Conservation (phyloP, 495 filamentous ascomycete genomes). For the Aspergillus wentii region DNA sequence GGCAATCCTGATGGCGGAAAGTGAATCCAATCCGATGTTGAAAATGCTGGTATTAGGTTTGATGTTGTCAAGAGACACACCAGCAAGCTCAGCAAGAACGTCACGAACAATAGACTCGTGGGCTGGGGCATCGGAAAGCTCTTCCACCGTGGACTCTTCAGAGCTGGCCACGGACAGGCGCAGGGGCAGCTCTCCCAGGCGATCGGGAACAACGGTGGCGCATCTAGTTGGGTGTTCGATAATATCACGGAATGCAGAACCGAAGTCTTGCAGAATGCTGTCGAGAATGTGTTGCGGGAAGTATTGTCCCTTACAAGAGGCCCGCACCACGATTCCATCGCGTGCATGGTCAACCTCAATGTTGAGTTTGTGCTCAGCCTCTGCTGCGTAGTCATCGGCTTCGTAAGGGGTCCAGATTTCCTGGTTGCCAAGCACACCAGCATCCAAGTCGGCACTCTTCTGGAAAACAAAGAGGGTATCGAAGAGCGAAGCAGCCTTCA, state of each 20-base stretch:
- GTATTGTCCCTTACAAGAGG: conserved; percentile 14
- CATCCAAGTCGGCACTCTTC: conserved; percentile 27
- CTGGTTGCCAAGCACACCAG: conserved; percentile 13
- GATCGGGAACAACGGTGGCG: conserved; percentile 14
- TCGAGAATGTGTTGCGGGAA: conserved; percentile 33
- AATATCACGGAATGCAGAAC: conserved; percentile 35
- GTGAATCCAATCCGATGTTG: conserved; percentile 83
- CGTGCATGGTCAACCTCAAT: conserved; percentile 17
- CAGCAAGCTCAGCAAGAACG: conserved; percentile 60
- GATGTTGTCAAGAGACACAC: conserved; percentile 56
- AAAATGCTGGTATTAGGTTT: conserved; percentile 65
- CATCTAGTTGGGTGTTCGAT: conserved; percentile 23
- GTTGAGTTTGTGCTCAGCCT: conserved; percentile 50
- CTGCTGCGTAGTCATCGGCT: conserved; percentile 61
- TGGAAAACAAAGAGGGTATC: conserved; percentile 87
- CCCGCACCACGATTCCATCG: conserved; percentile 32
- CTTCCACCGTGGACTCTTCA: not conserved
- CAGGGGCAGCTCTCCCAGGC: conserved; percentile 19
- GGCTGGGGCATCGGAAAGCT: conserved; percentile 1
- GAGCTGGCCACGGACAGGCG: not conserved
- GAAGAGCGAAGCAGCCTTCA: conserved; percentile 48
- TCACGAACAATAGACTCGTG: conserved; percentile 51
- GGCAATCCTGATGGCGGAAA: conserved; percentile 74
- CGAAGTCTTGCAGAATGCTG: conserved; percentile 43
- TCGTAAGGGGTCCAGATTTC: conserved; percentile 53